Evolutionary conservation across 331 rosid species (phyloP), one percentile per base, ranked within the genome.

Genomic region (Malus hybrid): DNA sequence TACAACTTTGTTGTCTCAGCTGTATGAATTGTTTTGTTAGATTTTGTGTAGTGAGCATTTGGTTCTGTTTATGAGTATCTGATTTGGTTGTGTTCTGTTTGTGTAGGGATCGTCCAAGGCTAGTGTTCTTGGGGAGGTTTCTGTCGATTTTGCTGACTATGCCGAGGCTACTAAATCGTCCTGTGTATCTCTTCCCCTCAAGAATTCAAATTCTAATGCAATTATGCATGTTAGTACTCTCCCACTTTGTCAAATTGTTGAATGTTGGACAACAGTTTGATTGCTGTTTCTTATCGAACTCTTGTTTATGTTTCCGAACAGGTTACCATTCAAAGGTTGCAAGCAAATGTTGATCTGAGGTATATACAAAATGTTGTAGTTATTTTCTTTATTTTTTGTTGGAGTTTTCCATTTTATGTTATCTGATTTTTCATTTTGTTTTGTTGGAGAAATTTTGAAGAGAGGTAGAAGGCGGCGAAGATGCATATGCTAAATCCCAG

Each of bases 181-280:
- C 24, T 76, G 85, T 34, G 79, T 88, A 46, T 85, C 98, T 83
- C 96, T 95, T 88, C 96, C 98, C 72, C 82, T 95, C 46, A 92
- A 77, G 88, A 89, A 71, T 82, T 88, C 96, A 16, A 89, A 71
- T 28, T 87, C 85, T 32, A 88, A 78, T 74, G 91, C 93, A 61
- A 83, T 92, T 86, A 85, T 95, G 80, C 97, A 95, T 84, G 99
- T 95, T 80, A 88, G 99, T 86, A 50, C 44, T 82, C 54, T 68
- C 52, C n/a, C 14, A 73, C 74, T 67, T 24, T 69, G 16, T 52
- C 59, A 42, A 42, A 42, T 42, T 42, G 48, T 42, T 0, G 48
- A 42, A 42, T 42, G 48, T 42, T 10, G 48, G 66, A 48, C 22
- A 42, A 32, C 52, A n/a, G 15, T 19, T 46, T 64, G 78, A 20